phyloP scores from a whole-genome alignment of 768 basidiomycete genomes.

The Hemileccinum rubropunctum region DNA sequence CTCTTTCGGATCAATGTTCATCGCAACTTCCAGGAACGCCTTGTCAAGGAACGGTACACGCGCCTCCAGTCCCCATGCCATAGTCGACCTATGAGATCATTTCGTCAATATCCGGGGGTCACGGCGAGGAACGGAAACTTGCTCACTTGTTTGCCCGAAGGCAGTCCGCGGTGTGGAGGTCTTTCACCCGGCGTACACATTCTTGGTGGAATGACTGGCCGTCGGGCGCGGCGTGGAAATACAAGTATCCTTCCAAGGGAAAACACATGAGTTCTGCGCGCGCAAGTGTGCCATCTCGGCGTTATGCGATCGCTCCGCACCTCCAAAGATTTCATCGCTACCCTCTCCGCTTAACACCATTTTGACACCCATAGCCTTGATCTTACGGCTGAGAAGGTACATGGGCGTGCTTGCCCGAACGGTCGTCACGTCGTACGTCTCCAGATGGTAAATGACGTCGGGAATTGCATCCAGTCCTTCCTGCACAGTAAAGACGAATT shows the following conservation, averaged over 20 bases:
- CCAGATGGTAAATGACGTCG: slow-evolving; percentile 96
- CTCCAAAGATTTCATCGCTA: slow-evolving; percentile 96
- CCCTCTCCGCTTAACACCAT: slow-evolving; percentile 99
- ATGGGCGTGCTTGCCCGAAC: slow-evolving; percentile 97
- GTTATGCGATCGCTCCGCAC: slow-evolving; percentile 38
- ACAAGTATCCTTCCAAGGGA: slow-evolving; percentile 75
- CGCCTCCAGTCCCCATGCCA: slow-evolving; percentile 99
- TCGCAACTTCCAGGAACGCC: slow-evolving; percentile 88
- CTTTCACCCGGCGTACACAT: slow-evolving; percentile 91
- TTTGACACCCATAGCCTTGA: slow-evolving; percentile 99
- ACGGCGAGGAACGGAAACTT: neutral
- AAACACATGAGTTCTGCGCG: slow-evolving; percentile 5
- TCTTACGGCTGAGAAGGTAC: slow-evolving; percentile 97
- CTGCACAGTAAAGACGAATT: slow-evolving; percentile 97
- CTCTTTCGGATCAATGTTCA: slow-evolving; percentile 84
- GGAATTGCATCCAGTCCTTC: slow-evolving; percentile 97
- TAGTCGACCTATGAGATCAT: slow-evolving; percentile 70
- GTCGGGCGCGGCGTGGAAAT: slow-evolving; percentile 98
- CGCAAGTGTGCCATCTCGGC: neutral
- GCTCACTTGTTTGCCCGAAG: slow-evolving; percentile 94
- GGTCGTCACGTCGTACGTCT: slow-evolving; percentile 99
- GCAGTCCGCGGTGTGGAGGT: slow-evolving; percentile 96
- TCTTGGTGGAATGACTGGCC: slow-evolving; percentile 90
- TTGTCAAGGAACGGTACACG: slow-evolving; percentile 99
- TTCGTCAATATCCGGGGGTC: slow-evolving; percentile 4